These are phyloP conservation scores for Backusella tarrabulga DNA, from an alignment of 192 early-diverging fungal species.

Conservation along the genomic window DNA sequence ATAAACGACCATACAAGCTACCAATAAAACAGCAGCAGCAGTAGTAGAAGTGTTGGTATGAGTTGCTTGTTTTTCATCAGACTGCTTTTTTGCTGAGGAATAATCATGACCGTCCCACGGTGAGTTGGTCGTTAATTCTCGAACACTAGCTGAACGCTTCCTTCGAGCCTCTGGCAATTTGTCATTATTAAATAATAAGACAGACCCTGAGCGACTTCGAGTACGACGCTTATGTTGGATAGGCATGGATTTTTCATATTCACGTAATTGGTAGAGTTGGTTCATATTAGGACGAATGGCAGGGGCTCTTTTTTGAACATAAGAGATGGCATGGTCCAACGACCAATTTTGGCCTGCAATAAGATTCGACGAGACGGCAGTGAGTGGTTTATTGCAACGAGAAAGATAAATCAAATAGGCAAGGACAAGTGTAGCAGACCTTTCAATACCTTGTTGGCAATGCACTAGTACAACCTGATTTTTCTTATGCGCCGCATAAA, in stretches of 20 bases:
- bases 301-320: constrained; percentile 65
- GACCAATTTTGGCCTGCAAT: constrained; percentile 65
- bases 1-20: constrained; percentile 1
- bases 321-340: constrained; percentile 68
- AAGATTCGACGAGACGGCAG: background rate
- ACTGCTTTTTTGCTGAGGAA: background rate
- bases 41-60: background rate
- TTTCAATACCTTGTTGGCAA: constrained; percentile 85
- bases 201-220: background rate
- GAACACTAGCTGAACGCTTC: background rate
- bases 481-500: constrained; percentile 56
- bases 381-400: constrained; percentile 32
- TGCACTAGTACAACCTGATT: constrained; percentile 71
- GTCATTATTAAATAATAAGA: background rate
- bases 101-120: background rate
- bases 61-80: background rate
- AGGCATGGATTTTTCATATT: constrained; percentile 51
- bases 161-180: background rate
- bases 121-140: background rate
- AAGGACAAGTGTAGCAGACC: constrained; percentile 83
- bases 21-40: background rate
- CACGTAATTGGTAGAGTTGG: constrained; percentile 74
- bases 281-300: constrained; percentile 81
- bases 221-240: background rate
- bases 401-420: constrained; percentile 74